These are phyloP conservation scores for Aulographum hederae DNA, from an alignment of 2,329 filamentous ascomycete species.

Conservation along the genomic window DNA sequence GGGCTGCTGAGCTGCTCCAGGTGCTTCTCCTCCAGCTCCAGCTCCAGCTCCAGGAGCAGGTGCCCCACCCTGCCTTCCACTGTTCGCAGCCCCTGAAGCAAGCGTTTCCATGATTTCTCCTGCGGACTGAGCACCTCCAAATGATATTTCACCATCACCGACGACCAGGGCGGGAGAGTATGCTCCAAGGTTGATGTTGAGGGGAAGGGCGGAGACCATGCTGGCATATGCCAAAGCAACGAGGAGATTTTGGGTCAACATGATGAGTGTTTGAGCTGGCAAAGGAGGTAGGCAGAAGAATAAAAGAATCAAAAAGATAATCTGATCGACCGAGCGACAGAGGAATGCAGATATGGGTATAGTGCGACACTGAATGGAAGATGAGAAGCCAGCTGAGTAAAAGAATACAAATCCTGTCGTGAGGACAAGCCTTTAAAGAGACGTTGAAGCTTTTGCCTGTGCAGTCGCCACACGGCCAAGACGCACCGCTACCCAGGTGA, in stretches of 20 bases:
- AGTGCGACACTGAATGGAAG: too few species aligned
- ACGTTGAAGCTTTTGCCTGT: too few species aligned
- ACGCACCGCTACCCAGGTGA: too few species aligned
- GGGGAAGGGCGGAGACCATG: slow-evolving; percentile 21
- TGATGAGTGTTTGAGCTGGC: slow-evolving; percentile 7
- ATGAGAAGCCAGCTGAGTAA: too few species aligned
- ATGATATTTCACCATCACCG: slow-evolving; percentile 34
- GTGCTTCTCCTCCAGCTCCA: neutral
- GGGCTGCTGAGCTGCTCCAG: neutral
- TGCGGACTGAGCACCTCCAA: slow-evolving; percentile 23
- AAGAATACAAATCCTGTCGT: too few species aligned
- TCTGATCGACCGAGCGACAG: too few species aligned
- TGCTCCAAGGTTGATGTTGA: slow-evolving; percentile 34
- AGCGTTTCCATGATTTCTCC: slow-evolving; percentile 26
- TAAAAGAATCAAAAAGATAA: too few species aligned
- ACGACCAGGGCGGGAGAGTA: slow-evolving; percentile 34
- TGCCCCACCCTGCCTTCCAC: slow-evolving; percentile 7
- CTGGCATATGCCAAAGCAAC: slow-evolving; percentile 15
- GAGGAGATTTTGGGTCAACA: slow-evolving; percentile 20
- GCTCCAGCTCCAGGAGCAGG: neutral
- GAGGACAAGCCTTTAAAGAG: too few species aligned
- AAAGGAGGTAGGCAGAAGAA: slow-evolving; percentile 1
- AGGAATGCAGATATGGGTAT: too few species aligned
- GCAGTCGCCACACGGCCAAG: too few species aligned
- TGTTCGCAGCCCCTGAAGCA: slow-evolving; percentile 19